A percentile compares a stretch with the other conserved stretches of the same genome.
These are phyloP conservation scores for Talaromyces stipitatus DNA, from an alignment of 495 filamentous ascomycete species.

Conservation along the genomic window DNA sequence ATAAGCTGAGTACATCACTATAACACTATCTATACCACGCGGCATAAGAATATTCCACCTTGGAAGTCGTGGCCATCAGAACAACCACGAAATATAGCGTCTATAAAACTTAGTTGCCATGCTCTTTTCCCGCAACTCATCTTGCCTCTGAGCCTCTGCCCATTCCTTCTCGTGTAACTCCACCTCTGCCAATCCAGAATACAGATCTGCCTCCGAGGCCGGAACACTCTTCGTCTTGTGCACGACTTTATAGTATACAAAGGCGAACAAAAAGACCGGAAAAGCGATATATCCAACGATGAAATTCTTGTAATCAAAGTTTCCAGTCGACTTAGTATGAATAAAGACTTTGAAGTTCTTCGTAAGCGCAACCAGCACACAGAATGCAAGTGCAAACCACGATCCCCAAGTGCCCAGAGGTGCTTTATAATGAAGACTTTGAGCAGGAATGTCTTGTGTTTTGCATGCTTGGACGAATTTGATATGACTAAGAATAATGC, in stretches of 20 bases:
- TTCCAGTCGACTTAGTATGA: slow-evolving; percentile 23
- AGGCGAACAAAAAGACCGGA: slow-evolving; percentile 62
- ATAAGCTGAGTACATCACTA: background rate
- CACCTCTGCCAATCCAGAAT: background rate
- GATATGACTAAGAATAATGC: slow-evolving; percentile 71
- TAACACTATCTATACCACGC: background rate
- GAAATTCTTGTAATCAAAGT: slow-evolving; percentile 56
- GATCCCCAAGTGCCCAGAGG: slow-evolving; percentile 63
- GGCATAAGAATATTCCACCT: background rate
- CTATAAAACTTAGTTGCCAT: background rate
- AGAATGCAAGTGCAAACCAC: slow-evolving; percentile 54
- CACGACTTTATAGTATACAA: slow-evolving; percentile 58
- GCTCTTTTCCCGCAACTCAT: background rate
- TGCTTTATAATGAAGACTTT: slow-evolving; percentile 68
- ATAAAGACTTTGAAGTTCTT: slow-evolving; percentile 66
- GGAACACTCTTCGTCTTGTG: slow-evolving; percentile 31
- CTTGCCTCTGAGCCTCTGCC: background rate
- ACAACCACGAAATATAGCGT: background rate
- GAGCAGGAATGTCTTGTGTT: slow-evolving; percentile 59
- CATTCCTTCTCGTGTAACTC: slow-evolving; percentile 1
- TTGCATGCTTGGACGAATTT: slow-evolving; percentile 63
- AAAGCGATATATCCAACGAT: slow-evolving; percentile 73
- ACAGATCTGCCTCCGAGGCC: background rate
- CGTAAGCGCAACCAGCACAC: slow-evolving; percentile 60
- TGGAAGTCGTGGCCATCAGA: background rate